Evolutionary conservation across 2,329 filamentous ascomycete species (phyloP).

Genomic region (Apiospora malaysiana): DNA sequence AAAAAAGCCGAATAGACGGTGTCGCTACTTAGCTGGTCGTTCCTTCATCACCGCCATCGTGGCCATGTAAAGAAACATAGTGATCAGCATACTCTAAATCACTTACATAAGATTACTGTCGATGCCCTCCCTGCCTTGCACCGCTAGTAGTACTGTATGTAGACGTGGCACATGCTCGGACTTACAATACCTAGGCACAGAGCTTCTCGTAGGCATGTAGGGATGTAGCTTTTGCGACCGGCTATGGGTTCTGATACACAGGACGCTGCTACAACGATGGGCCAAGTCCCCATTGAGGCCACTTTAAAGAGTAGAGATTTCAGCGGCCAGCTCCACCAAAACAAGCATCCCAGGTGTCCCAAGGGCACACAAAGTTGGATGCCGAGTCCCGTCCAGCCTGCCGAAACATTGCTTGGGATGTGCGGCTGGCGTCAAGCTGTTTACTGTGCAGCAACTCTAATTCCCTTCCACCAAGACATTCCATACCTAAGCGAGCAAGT

Average conservation of each 20-base stretch:
- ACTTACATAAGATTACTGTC: neutral
- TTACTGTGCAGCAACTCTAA: constrained; percentile 12
- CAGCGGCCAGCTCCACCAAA: neutral
- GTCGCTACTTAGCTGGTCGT: too few relatives aligned
- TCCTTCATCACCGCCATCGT: neutral
- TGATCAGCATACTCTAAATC: neutral
- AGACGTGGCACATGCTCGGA: neutral
- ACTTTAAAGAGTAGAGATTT: neutral
- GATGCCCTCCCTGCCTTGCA: neutral
- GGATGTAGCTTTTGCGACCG: constrained; percentile 7
- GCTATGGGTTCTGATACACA: constrained; percentile 1
- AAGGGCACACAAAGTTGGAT: neutral
- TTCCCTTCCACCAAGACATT: neutral
- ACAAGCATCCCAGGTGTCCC: neutral
- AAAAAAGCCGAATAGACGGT: neutral
- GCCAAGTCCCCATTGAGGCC: neutral
- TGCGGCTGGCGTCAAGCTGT: constrained; percentile 4
- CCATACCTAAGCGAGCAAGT: constrained; percentile 10
- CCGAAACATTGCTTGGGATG: constrained; percentile 7
- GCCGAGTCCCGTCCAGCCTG: constrained; percentile 10
- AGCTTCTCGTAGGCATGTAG: neutral
- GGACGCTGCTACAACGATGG: constrained; percentile 8
- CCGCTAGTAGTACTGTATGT: neutral
- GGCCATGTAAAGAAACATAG: neutral
- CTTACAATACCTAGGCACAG: neutral